These are phyloP conservation scores for Rossbeevera mucosa DNA, from an alignment of 768 basidiomycete genomes.

Conservation along the genomic window DNA sequence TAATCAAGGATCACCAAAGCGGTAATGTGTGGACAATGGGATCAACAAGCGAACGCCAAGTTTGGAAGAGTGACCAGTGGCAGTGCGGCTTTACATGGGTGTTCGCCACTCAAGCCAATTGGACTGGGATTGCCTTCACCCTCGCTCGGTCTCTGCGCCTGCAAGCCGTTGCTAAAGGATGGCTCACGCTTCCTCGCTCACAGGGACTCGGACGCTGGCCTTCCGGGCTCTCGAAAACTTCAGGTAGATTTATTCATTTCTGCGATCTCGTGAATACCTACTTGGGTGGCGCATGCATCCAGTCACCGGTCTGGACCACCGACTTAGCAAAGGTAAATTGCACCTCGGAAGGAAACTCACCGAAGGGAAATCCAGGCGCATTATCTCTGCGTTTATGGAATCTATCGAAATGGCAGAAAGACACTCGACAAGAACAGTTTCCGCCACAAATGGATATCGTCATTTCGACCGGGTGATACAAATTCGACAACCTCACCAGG, in stretches of 20 bases:
- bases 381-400: neutral
- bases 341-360: neutral
- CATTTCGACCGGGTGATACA: neutral
- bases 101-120: neutral
- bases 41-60: neutral
- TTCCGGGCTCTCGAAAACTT: neutral
- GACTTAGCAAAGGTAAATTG: neutral
- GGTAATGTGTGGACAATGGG: neutral
- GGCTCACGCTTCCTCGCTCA: neutral
- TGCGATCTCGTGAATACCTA: neutral
- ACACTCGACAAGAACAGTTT: neutral
- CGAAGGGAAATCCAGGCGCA: neutral
- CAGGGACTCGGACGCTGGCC: neutral
- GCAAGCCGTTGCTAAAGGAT: neutral
- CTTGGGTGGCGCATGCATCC: neutral
- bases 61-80: neutral
- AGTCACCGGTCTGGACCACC: neutral
- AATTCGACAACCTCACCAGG: neutral
- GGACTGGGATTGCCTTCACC: neutral
- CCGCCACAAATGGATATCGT: neutral
- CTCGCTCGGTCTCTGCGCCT: neutral
- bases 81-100: neutral
- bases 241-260: neutral
- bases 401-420: neutral
- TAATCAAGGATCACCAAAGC: neutral